These are phyloP conservation scores for Solanum chilense DNA, from an alignment of 257 asterid species.

Conservation along the genomic window DNA sequence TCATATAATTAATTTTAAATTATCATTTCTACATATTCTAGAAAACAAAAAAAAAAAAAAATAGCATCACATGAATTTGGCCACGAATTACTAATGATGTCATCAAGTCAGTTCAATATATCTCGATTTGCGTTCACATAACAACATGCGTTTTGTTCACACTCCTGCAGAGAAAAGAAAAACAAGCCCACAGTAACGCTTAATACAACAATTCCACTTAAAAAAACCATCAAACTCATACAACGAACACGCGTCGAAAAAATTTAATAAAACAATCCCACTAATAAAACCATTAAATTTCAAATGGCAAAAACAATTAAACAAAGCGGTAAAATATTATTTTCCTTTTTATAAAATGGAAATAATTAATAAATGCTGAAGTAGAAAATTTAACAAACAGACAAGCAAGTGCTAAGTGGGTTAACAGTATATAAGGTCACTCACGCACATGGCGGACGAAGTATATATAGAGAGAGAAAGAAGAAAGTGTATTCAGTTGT, in stretches of 20 bases:
- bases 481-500: neutral
- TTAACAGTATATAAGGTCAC: neutral
- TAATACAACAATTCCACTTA: neutral
- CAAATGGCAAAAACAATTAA: neutral
- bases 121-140: neutral
- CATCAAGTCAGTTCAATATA: neutral
- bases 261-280: neutral
- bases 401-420: neutral
- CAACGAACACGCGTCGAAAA: neutral
- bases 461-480: constrained; percentile 7
- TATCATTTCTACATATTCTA: neutral
- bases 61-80: neutral
- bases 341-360: neutral
- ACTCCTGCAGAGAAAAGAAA: neutral
- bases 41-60: rapidly evolving
- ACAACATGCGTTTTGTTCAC: neutral
- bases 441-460: constrained; percentile 17
- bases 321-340: neutral
- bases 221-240: neutral
- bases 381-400: neutral
- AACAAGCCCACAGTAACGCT: neutral
- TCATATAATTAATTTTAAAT: neutral
- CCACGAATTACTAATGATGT: neutral
- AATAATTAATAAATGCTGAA: neutral
- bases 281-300: neutral